Conservation (phyloP, 305 asterid species). For the Fraxinus floribunda region DNA sequence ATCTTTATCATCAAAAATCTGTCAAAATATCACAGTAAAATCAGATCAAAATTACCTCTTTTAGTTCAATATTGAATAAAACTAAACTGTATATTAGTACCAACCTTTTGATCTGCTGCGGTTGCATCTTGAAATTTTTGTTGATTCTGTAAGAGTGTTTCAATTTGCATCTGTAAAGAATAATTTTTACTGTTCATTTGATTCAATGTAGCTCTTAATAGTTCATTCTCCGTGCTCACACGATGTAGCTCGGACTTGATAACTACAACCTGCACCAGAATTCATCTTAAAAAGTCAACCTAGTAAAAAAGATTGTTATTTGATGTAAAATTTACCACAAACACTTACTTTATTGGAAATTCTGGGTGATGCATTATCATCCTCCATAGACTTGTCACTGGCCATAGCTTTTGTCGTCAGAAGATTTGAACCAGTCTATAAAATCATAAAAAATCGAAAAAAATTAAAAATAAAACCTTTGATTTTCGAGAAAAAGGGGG, state of each 20-base stretch:
- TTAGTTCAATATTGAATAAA: neutral
- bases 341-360: constrained; percentile 26
- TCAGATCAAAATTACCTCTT: neutral
- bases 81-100: neutral
- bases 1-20: constrained; percentile 17
- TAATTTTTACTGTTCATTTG: constrained; percentile 30
- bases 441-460: neutral
- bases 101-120: constrained; percentile 29
- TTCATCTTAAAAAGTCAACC: neutral
- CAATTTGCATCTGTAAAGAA: constrained; percentile 35
- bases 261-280: constrained; percentile 29
- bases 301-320: too few species aligned
- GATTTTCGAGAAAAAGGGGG: neutral
- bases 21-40: neutral
- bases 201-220: constrained; percentile 26
- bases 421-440: constrained; percentile 42
- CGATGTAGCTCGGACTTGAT: constrained; percentile 36
- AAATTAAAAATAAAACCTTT: neutral
- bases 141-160: constrained; percentile 28
- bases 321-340: neutral
- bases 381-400: constrained; percentile 13
- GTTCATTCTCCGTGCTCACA: constrained; percentile 47
- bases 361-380: constrained; percentile 10
- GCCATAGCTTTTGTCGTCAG: constrained; percentile 17
- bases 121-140: constrained; percentile 16